Conservation (phyloP, 169 alveolate species). For the Eimeria falciformis region DNA sequence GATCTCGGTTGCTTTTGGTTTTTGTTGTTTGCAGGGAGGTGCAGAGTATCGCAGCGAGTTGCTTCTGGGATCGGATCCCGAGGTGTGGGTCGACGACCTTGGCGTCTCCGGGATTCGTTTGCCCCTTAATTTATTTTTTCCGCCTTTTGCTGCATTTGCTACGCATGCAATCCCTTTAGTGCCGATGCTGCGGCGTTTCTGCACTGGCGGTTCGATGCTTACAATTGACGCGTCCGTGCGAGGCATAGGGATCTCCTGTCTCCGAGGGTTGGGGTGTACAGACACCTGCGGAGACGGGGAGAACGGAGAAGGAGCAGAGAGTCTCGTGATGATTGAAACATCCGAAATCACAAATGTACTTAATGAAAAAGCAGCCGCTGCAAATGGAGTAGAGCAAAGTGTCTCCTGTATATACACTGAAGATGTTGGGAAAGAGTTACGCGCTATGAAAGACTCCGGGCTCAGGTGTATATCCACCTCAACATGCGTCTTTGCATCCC, state of each 20-base stretch:
- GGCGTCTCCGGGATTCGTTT: background rate
- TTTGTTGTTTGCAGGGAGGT: conserved; percentile 49
- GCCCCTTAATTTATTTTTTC: conserved; percentile 34
- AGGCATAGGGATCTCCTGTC: conserved; percentile 43
- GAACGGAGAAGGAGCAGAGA: conserved; percentile 17
- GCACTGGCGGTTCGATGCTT: conserved; percentile 44
- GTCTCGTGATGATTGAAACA: conserved; percentile 50
- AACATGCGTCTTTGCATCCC: too few relatives aligned
- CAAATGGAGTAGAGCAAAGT: conserved; percentile 5
- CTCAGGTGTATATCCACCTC: background rate
- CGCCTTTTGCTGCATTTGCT: conserved; percentile 50
- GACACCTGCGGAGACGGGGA: background rate
- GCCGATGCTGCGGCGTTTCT: conserved; percentile 37
- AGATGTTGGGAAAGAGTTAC: conserved; percentile 6
- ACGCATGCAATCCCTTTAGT: background rate
- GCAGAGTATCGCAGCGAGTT: conserved; percentile 64
- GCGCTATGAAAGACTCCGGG: background rate
- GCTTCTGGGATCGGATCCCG: conserved; percentile 52
- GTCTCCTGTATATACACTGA: conserved; percentile 22
- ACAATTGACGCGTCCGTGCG: background rate
- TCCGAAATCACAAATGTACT: conserved; percentile 34
- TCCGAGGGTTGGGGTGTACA: background rate
- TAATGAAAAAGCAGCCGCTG: conserved; percentile 8
- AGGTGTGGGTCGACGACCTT: conserved; percentile 32
- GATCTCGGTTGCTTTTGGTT: too few relatives aligned